Evolutionary conservation across 768 basidiomycete species (phyloP).

Genomic region (Lentinula guzmanii): DNA sequence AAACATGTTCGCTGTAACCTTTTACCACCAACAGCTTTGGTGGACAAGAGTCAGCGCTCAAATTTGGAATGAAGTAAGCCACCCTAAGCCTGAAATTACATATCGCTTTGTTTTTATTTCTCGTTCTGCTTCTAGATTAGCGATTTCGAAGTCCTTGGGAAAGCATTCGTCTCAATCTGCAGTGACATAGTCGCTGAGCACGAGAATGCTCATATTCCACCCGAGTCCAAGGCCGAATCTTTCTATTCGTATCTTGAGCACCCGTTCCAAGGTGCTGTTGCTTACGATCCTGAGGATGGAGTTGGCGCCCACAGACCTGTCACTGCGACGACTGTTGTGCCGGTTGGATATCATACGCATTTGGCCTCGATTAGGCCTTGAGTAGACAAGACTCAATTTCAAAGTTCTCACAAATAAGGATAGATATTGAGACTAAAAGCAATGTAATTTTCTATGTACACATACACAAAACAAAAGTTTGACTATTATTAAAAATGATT

Average conservation of each 20-base stretch:
- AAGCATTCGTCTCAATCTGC: slow-evolving; percentile 5
- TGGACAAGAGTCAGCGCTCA: slow-evolving; percentile 36
- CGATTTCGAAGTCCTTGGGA: slow-evolving; percentile 13
- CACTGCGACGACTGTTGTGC: background rate
- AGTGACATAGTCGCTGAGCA: background rate
- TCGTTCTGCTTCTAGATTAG: slow-evolving; percentile 3
- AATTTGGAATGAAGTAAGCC: slow-evolving; percentile 30
- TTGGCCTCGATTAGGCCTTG: background rate
- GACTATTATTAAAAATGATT: too few relatives aligned
- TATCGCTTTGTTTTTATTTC: background rate
- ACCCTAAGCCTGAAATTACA: background rate
- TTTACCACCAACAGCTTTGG: slow-evolving; percentile 29
- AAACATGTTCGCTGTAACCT: slow-evolving; percentile 25
- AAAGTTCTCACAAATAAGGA: too few relatives aligned
- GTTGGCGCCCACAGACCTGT: background rate
- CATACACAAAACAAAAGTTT: too few relatives aligned
- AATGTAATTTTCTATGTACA: too few relatives aligned
- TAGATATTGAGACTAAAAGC: too few relatives aligned
- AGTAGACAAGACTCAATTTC: background rate
- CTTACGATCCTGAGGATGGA: background rate
- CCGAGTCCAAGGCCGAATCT: background rate
- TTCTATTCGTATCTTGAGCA: background rate
- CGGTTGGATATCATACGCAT: background rate
- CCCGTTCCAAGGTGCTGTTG: background rate
- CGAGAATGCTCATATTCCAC: background rate